Evolutionary conservation across 2,329 filamentous ascomycete species (phyloP).

Genomic region (Thelonectria rubi): DNA sequence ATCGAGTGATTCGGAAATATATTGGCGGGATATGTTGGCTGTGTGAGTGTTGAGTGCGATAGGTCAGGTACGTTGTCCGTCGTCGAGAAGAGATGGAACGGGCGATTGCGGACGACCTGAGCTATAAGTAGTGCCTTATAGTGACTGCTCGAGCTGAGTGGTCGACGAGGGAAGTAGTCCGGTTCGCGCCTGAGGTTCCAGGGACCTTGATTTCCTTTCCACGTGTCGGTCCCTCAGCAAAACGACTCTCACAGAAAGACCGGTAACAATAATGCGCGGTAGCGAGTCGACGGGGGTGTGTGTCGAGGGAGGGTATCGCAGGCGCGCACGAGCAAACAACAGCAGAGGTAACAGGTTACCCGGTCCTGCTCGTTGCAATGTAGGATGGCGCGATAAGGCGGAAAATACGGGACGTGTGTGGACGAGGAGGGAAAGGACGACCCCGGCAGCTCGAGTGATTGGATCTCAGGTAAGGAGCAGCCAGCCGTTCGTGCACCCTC

Average conservation of each 20-base stretch:
- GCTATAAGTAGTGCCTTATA: not conserved
- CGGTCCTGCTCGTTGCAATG: not conserved
- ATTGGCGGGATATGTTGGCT: conserved; percentile 9
- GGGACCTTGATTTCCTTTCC: conserved; percentile 5
- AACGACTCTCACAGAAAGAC: conserved; percentile 15
- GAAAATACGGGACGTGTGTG: not conserved
- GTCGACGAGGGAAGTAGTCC: conserved; percentile 3
- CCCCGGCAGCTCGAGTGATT: conserved; percentile 14
- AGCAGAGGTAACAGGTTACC: conserved; percentile 1
- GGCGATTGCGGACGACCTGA: not conserved
- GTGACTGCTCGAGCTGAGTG: conserved; percentile 12
- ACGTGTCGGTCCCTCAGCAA: conserved; percentile 15
- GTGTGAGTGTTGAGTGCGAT: conserved; percentile 15
- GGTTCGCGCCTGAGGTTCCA: conserved; percentile 1
- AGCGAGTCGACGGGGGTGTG: conserved; percentile 4
- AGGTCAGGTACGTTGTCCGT: conserved; percentile 13
- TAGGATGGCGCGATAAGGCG: conserved; percentile 22
- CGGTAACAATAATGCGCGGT: conserved; percentile 16
- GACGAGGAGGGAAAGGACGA: conserved; percentile 7
- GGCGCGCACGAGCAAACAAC: conserved; percentile 15
- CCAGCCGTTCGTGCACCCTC: conserved; percentile 12
- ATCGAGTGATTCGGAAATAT: not conserved
- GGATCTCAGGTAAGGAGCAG: conserved; percentile 7
- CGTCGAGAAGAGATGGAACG: not conserved
- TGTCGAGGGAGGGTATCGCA: conserved; percentile 12